Conservation (phyloP, 2,329 filamentous ascomycete genomes). For the Pezicula neosporulosa region DNA sequence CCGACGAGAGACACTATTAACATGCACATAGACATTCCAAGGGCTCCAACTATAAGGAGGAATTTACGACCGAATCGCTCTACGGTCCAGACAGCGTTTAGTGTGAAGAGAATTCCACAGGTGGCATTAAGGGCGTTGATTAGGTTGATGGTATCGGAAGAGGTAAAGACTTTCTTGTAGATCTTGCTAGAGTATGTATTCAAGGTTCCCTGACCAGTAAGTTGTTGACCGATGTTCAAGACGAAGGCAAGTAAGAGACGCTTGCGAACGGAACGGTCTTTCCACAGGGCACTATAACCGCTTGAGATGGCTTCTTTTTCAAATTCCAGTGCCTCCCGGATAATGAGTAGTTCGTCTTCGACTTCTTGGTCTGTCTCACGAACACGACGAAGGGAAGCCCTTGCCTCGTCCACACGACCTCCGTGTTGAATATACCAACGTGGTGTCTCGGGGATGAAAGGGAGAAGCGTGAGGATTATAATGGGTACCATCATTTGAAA, state of each 20-base stretch:
- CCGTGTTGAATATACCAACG: conserved; percentile 64
- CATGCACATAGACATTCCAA: conserved; percentile 69
- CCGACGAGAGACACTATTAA: conserved; percentile 56
- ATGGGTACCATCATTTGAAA: conserved; percentile 65
- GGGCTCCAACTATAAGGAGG: conserved; percentile 62
- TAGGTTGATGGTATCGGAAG: conserved; percentile 55
- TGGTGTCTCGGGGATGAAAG: conserved; percentile 65
- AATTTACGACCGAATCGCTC: conserved; percentile 69
- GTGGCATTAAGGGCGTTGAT: conserved; percentile 74
- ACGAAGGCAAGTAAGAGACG: conserved; percentile 62
- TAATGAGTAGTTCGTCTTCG: conserved; percentile 61
- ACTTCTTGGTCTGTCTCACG: conserved; percentile 63
- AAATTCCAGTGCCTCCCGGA: conserved; percentile 67
- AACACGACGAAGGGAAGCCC: conserved; percentile 52
- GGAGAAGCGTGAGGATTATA: conserved; percentile 57
- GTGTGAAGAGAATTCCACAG: conserved; percentile 67
- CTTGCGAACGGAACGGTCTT: conserved; percentile 65
- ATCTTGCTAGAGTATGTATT: conserved; percentile 70
- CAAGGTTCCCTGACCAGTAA: conserved; percentile 69
- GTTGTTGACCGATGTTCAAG: conserved; percentile 68
- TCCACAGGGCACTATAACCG: conserved; percentile 64
- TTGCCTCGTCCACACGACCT: conserved; percentile 57
- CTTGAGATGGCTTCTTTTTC: conserved; percentile 66
- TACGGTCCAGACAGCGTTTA: conserved; percentile 70
- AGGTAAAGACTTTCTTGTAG: conserved; percentile 68